Percentiles rank a stretch among this genome's conserved stretches.
phyloP scores from a whole-genome alignment of 148 eudicot genomes.

The Spergularia marina region DNA sequence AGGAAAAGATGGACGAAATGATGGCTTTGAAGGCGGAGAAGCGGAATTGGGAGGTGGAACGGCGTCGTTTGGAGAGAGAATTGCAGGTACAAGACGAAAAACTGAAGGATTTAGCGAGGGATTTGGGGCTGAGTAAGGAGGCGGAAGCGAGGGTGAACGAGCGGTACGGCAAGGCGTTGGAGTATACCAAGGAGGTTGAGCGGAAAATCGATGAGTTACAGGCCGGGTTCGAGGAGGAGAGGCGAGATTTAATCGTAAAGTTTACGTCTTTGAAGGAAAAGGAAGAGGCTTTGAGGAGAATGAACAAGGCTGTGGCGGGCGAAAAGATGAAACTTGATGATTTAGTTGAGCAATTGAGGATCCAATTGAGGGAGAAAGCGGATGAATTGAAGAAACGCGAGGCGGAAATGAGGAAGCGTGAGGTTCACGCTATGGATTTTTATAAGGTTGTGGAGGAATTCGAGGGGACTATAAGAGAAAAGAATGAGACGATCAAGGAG shows the following conservation, averaged over 20 bases:
- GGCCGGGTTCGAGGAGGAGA: neutral
- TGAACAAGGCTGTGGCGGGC: neutral
- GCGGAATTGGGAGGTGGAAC: neutral
- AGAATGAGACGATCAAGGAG: slow-evolving; percentile 7
- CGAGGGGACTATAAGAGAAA: neutral
- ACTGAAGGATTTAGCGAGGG: slow-evolving; percentile 1
- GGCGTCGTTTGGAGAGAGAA: neutral
- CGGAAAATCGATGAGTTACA: neutral
- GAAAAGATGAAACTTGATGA: neutral
- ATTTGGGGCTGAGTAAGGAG: slow-evolving; percentile 4
- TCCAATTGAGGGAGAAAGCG: slow-evolving; percentile 10
- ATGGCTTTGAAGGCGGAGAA: neutral
- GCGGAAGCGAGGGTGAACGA: neutral
- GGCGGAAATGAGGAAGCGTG: no score
- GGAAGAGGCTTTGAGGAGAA: neutral
- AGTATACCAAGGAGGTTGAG: neutral
- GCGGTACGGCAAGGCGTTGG: neutral
- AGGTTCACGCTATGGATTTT: no score
- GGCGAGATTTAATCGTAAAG: neutral
- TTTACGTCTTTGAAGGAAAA: neutral
- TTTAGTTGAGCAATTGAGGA: neutral
- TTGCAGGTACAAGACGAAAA: neutral
- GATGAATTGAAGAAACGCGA: neutral
- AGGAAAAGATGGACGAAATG: slow-evolving; percentile 9
- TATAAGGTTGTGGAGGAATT: neutral